Evolutionary conservation across 768 basidiomycete species (phyloP).

Genomic region (Termitomyces sp.): DNA sequence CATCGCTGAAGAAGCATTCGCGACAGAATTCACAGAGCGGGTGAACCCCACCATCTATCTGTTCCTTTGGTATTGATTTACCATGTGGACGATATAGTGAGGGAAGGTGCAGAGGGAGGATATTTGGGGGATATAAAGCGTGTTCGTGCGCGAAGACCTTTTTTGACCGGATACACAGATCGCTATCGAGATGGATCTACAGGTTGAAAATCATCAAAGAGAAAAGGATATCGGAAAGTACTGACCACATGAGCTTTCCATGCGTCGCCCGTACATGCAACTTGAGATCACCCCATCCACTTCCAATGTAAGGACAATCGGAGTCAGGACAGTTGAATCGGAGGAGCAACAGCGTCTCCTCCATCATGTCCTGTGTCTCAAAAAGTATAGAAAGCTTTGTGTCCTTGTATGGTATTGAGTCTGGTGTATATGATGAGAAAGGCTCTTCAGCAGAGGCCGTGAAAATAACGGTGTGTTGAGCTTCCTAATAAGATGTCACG

Average conservation of each 20-base stretch:
- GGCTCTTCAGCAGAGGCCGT: conserved; percentile 59
- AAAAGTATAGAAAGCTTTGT: conserved; percentile 75
- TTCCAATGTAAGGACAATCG: conserved; percentile 78
- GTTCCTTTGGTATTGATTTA: conserved; percentile 41
- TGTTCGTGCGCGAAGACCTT: conserved; percentile 98
- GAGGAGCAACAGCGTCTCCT: conserved; percentile 85
- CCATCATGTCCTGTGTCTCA: conserved; percentile 92
- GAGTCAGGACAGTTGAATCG: conserved; percentile 92
- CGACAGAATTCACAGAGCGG: conserved; percentile 86
- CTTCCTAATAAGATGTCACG: conserved; percentile 42
- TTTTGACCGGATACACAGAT: conserved; percentile 84
- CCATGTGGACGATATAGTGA: conserved; percentile 49
- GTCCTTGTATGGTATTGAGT: conserved; percentile 62
- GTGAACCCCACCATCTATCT: conserved; percentile 68
- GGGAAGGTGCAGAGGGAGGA: conserved; percentile 71
- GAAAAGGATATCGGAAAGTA: conserved; percentile 3
- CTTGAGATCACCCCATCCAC: conserved; percentile 89
- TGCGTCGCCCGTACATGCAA: conserved; percentile 78
- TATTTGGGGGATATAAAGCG: conserved; percentile 65
- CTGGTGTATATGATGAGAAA: conserved; percentile 57
- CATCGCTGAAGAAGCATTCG: conserved; percentile 91
- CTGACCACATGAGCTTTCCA: conserved; percentile 78
- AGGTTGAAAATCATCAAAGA: not conserved
- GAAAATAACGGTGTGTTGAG: conserved; percentile 73
- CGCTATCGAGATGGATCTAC: conserved; percentile 43